phyloP scores from a whole-genome alignment of 306 rosid species.

The Cajanus cajan region DNA sequence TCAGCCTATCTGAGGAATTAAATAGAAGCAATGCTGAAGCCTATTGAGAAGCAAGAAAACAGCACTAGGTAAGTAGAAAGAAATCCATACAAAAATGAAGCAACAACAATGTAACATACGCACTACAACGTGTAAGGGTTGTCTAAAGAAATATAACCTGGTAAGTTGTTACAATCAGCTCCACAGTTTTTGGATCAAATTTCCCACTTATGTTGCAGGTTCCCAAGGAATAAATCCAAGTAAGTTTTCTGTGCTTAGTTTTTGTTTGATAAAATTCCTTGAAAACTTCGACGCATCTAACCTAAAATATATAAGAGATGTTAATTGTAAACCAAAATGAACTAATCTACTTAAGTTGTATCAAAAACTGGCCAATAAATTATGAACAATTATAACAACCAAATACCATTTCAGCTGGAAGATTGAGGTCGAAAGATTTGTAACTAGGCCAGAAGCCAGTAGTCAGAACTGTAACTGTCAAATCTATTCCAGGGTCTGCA shows the following conservation, averaged over 20 bases:
- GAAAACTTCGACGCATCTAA: slow-evolving; percentile 87
- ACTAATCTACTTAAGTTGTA: slow-evolving; percentile 1
- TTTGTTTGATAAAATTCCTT: slow-evolving; percentile 85
- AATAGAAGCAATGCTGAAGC: slow-evolving; percentile 89
- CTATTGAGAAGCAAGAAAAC: slow-evolving; percentile 42
- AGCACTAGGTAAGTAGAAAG: slow-evolving; percentile 18
- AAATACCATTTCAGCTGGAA: slow-evolving; percentile 91
- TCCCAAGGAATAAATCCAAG: slow-evolving; percentile 97
- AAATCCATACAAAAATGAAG: slow-evolving; percentile 22
- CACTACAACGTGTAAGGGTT: neutral
- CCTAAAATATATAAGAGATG: slow-evolving; percentile 43
- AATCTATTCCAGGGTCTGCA: slow-evolving; percentile 77
- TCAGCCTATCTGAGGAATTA: slow-evolving; percentile 77
- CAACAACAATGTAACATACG: neutral
- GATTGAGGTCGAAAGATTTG: slow-evolving; percentile 88
- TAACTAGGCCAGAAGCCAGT: slow-evolving; percentile 98
- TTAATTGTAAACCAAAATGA: neutral
- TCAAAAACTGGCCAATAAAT: neutral
- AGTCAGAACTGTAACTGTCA: slow-evolving; percentile 89
- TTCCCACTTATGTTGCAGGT: slow-evolving; percentile 79
- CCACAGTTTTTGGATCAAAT: slow-evolving; percentile 79
- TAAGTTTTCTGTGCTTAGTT: slow-evolving; percentile 87
- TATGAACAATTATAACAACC: slow-evolving; percentile 15
- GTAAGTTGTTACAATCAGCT: slow-evolving; percentile 88
- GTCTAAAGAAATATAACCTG: slow-evolving; percentile 52